Base-by-base conservation (phyloP, 1,139 yeast genomes). In the Taphrina betulina region DNA sequence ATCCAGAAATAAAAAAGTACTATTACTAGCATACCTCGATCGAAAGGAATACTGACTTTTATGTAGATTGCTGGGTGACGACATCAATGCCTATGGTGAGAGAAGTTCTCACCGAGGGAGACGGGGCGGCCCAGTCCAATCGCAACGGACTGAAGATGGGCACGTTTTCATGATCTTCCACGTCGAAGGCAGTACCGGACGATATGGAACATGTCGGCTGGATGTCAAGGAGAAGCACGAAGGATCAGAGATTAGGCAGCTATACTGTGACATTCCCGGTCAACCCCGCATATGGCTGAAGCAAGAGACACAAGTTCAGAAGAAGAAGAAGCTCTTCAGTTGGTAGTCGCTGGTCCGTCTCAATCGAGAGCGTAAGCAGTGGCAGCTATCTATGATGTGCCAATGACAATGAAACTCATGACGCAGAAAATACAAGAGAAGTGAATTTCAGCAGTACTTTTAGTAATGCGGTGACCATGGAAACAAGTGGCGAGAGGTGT, bases 1-100 rank as follows among this genome's bases (percentile, higher is more conserved):
- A 60, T 36, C 68, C 65, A 40, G 63, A 46, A 14, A 26, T 44
- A 24, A 44, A 43, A 22, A 42, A 34, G 52, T 41, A 31, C n/a
- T 12, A 7, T 14, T 5, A n/a, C 44, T 5, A 22, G n/a, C 20
- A 5, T n/a, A 37, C 10, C 7, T 37, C 42, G 33, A 20, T 7
- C 16, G 37, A n/a, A 5, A 34, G n/a, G 19, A 5, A 16, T 34
- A 12, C 37, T 34, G 19, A 34, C 19, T 16, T 34, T 14, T 10
- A n/a, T 34, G 8, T n/a, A 42, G 55, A n/a, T 33, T 43, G n/a
- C 19, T 43, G 14, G 57, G 51, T 8, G 28, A 33, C 36, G 33
- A 44, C 40, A 29, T 43, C 22, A 44, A 52, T 26, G 57, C 51
- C 10, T 42, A 52, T 17, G 57, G 52, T n/a, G 57, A 52, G 36